Evolutionary conservation across 2,329 filamentous ascomycete species (phyloP), one percentile per base, ranked within the genome.

Genomic region (Trichophyton benhamiae): DNA sequence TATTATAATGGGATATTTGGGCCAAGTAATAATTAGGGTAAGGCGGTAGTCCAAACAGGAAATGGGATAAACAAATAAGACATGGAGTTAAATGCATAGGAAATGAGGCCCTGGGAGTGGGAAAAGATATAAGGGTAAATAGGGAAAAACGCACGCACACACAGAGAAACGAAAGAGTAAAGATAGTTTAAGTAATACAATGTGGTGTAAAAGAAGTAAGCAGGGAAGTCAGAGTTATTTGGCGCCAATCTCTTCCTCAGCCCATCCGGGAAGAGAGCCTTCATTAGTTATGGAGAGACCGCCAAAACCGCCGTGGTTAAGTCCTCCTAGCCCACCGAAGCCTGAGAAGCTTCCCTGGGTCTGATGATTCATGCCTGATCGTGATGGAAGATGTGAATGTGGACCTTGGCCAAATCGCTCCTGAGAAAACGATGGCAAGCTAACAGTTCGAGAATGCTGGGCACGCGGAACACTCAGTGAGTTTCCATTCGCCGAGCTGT

Each of bases 371-470:
- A 73, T 65, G 44, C 69, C 71, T 53, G 69, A 67, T 52, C 74
- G 75, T 49, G 69, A 64, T 61, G 75, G 72, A 38, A 71, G 65
- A 3, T 67, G 63, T 58, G 75, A 71, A 41, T 67, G 67, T 6
- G 72, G 70, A 53, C 72, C 70, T 25, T 77, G 76, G 9, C 76
- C 78, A 67, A 83, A 82, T 11, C 79, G 76, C 52, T 82, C 82
- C 65, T 85, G 82, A 1, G 82, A 83, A 71, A 86, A 86, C 4
- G 83, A 84, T 0, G 94, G 94, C 69, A 99, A 78, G 72, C 91
- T 96, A 63, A 96, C 90, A 38, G 94, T 91, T 42, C 94, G 87
- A 70, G 84, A 92, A 70, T 87, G 85, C 65, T 82, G 81, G 49
- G 80, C 80, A 62, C 82, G 79, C 52, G 78, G 79, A 61, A 78